Base-by-base conservation (phyloP, 2,329 filamentous ascomycete species). In the Trichoderma polysporum region DNA sequence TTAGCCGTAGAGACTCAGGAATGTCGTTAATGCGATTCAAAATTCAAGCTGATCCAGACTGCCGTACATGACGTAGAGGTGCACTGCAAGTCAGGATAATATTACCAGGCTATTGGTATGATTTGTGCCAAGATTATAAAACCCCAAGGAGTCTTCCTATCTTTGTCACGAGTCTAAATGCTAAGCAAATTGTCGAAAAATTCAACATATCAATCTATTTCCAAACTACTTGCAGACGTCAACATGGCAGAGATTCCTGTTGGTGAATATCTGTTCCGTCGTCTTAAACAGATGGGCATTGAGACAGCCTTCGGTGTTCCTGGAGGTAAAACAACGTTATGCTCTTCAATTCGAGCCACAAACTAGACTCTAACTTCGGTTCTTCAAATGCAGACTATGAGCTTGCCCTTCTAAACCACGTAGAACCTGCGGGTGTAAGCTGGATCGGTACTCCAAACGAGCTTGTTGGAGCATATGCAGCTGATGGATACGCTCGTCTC, bases 381-480 rank as follows among this genome's bases (percentile, higher is more conserved):
- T 37, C 6, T 22, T 6, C 3, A 12, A 39, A 13, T 35, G 19
- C 47, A 60, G 62, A 65, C 12, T 65, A 58, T 19, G 39, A 65
- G 25, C 62, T 65, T 33, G 50, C 62, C 17, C 33, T 65, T 35
- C 50, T 65, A 4, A 54, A 65, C n/a, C 27, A 47, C 13, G 25
- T 65, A n/a, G 27, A 31, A 8, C 37, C 35, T 10, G 37, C 52
- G 15, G 52, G 62, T 5, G 12, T 65, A 19, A 27, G 25, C 4
- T 65, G 62, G 62, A 47, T 47, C n/a, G 62, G 62, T 17, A 58
- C 50, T 3, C 39, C 62, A 27, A 65, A 65, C 29, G 62, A 65
- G 41, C 53, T 65, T 8, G 50, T 65, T 17, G 62, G 39, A 33
- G 29, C 62, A 13, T 65, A 65, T 37, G 62, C 62, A 17, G 52